Evolutionary conservation across 2,329 filamentous ascomycete genomes (phyloP).

Genomic region (Calonectria pteridis): DNA sequence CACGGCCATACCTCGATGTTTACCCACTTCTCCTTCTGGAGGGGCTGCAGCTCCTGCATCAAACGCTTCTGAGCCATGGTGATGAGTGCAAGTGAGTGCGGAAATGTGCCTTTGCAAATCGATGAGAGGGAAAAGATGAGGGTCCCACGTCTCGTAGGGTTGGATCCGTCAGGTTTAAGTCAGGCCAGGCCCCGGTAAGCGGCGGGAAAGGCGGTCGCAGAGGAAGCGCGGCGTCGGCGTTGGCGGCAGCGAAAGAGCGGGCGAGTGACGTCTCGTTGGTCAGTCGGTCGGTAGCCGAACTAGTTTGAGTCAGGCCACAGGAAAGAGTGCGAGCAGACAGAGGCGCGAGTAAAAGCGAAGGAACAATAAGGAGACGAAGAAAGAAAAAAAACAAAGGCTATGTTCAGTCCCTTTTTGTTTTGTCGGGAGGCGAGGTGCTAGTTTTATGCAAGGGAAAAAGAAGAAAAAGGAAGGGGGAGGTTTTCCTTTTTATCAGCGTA

Average conservation of each 20-base stretch:
- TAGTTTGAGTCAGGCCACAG: slow-evolving; percentile 25
- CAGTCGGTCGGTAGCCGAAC: slow-evolving; percentile 2
- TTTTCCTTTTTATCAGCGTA: slow-evolving; percentile 6
- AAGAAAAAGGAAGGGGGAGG: not conserved
- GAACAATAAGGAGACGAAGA: not conserved
- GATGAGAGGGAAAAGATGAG: slow-evolving; percentile 9
- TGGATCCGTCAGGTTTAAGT: slow-evolving; percentile 38
- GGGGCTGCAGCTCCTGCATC: slow-evolving; percentile 86
- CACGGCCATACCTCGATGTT: slow-evolving; percentile 79
- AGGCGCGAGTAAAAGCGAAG: not conserved
- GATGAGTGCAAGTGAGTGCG: slow-evolving; percentile 8
- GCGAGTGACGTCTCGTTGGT: slow-evolving; percentile 20
- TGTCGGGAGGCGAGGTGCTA: not conserved
- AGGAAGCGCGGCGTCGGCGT: slow-evolving; percentile 31
- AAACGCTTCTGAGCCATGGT: slow-evolving; percentile 77
- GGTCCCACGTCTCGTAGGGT: slow-evolving; percentile 14
- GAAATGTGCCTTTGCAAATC: slow-evolving; percentile 7
- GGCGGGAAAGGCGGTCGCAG: slow-evolving; percentile 46
- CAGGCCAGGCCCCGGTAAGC: slow-evolving; percentile 36
- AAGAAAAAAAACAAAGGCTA: not conserved
- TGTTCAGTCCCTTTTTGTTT: not conserved
- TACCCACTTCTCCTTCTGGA: slow-evolving; percentile 93
- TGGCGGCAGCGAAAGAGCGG: slow-evolving; percentile 30
- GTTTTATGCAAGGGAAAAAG: slow-evolving; percentile 8
- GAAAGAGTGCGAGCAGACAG: not conserved